A percentile compares a stretch with the other conserved stretches of the same genome.
These are phyloP conservation scores for Apodospora peruviana DNA, from an alignment of 495 filamentous ascomycete species.

Conservation along the genomic window DNA sequence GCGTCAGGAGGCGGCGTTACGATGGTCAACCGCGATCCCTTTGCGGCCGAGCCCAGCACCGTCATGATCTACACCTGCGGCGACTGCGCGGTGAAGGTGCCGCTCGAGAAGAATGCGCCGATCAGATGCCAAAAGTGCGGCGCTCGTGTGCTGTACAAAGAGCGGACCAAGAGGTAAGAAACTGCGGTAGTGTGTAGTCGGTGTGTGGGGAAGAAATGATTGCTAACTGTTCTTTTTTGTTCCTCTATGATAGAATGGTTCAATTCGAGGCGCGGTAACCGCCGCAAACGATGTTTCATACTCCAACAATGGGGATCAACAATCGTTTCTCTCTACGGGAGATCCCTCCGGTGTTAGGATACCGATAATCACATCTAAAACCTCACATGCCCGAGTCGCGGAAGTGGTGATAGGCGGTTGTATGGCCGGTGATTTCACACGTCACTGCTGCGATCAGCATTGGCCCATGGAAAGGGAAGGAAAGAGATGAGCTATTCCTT, in stretches of 20 bases:
- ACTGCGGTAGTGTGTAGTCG: background rate
- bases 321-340: too few relatives aligned
- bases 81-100: constrained; percentile 80
- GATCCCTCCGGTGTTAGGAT: too few relatives aligned
- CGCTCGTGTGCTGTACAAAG: constrained; percentile 94
- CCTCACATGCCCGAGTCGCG: too few relatives aligned
- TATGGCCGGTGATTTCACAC: too few relatives aligned
- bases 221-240: constrained; percentile 4
- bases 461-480: background rate
- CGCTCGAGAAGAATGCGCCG: constrained; percentile 74
- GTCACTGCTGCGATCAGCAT: background rate
- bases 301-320: too few relatives aligned
- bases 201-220: background rate
- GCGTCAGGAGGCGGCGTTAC: constrained; percentile 12
- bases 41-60: constrained; percentile 26
- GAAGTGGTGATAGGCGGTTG: too few relatives aligned
- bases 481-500: background rate
- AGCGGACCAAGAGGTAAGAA: constrained; percentile 87
- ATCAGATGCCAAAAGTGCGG: constrained; percentile 96
- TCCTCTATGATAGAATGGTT: constrained; percentile 65
- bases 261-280: constrained; percentile 91
- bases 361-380: too few relatives aligned
- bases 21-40: too few relatives aligned
- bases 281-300: background rate
- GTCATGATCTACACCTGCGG: constrained; percentile 84